These are phyloP conservation scores for Saksenaea oblongispora DNA, from an alignment of 371 early-diverging fungal species.

Conservation along the genomic window DNA sequence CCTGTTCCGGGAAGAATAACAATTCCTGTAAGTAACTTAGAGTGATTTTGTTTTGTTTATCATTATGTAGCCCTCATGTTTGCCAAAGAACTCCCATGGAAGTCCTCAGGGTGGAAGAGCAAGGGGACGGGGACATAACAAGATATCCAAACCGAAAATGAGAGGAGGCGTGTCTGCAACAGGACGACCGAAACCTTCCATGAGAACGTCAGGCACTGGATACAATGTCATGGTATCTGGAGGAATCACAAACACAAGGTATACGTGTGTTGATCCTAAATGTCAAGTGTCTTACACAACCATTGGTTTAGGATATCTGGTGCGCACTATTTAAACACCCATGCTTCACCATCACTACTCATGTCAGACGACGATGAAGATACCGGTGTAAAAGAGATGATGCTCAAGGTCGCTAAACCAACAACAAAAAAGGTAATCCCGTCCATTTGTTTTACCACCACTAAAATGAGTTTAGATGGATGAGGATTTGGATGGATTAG, in stretches of 20 bases:
- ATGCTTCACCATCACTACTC: slow-evolving; percentile 58
- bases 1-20: slow-evolving; percentile 64
- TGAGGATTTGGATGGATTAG: not conserved
- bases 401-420: slow-evolving; percentile 37
- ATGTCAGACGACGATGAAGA: slow-evolving; percentile 68
- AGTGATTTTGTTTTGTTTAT: not conserved
- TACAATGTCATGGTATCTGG: slow-evolving; percentile 49
- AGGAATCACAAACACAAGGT: slow-evolving; percentile 31
- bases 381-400: slow-evolving; percentile 51
- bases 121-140: slow-evolving; percentile 6
- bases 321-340: slow-evolving; percentile 51
- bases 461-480: not conserved
- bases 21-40: slow-evolving; percentile 36
- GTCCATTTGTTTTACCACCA: not conserved
- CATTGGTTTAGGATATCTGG: slow-evolving; percentile 54
- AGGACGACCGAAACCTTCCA: slow-evolving; percentile 10
- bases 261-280: not conserved
- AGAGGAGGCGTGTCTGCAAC: not conserved
- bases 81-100: slow-evolving; percentile 25
- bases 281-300: slow-evolving; percentile 7
- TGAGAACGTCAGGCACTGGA: slow-evolving; percentile 37
- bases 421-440: not conserved
- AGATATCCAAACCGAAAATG: slow-evolving; percentile 15
- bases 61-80: slow-evolving; percentile 31
- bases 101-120: slow-evolving; percentile 10